Conservation (phyloP, 2,329 filamentous ascomycete species). For the Iodosphaeria phyllophila region DNA sequence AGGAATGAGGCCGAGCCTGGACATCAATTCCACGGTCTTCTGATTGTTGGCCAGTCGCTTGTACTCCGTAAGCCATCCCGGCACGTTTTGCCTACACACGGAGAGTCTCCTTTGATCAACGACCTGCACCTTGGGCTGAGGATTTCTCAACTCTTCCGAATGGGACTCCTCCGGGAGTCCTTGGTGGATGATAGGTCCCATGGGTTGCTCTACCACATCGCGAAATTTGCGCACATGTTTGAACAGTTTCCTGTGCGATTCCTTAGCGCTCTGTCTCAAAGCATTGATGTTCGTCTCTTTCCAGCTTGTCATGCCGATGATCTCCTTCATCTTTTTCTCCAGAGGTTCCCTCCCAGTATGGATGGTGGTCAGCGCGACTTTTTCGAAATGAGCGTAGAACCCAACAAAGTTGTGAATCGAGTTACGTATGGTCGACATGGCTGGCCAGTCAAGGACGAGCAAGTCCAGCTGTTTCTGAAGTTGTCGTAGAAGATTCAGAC, state of each 20-base stretch:
- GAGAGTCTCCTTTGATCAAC: slow-evolving; percentile 15
- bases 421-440: slow-evolving; percentile 36
- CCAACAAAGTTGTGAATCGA: slow-evolving; percentile 60
- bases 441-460: slow-evolving; percentile 37
- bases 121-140: slow-evolving; percentile 6
- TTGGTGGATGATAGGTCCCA: slow-evolving; percentile 42
- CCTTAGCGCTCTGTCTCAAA: slow-evolving; percentile 71
- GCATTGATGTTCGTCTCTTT: slow-evolving; percentile 93
- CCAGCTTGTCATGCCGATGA: slow-evolving; percentile 90
- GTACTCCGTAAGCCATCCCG: slow-evolving; percentile 26
- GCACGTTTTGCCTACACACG: slow-evolving; percentile 16
- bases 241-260: slow-evolving; percentile 84
- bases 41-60: slow-evolving; percentile 52
- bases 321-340: slow-evolving; percentile 86
- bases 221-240: slow-evolving; percentile 84
- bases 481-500: slow-evolving; percentile 51
- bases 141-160: slow-evolving; percentile 1
- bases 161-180: slow-evolving; percentile 34
- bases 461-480: slow-evolving; percentile 45
- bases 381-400: slow-evolving; percentile 56
- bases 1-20: slow-evolving; percentile 34
- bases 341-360: slow-evolving; percentile 48
- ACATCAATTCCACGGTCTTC: slow-evolving; percentile 59
- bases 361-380: slow-evolving; percentile 44
- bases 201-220: slow-evolving; percentile 55